Evolutionary conservation across 495 filamentous ascomycete genomes (phyloP).

Genomic region (Penicillium ucsense): DNA sequence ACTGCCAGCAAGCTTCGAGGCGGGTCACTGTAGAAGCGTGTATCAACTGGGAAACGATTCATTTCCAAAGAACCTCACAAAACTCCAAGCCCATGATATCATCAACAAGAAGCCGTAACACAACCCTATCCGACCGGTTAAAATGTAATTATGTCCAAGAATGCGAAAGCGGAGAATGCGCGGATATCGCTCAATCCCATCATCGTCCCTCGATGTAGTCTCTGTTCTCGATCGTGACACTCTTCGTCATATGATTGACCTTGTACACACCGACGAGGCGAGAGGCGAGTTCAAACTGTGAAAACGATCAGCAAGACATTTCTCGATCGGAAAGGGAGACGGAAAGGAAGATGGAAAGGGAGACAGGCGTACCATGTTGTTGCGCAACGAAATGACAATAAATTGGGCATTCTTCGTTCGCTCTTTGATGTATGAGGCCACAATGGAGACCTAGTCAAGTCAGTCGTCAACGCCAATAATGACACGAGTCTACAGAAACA

Average conservation of each 20-base stretch:
- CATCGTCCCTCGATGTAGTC: slow-evolving; percentile 59
- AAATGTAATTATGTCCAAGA: slow-evolving; percentile 8
- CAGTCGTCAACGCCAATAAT: slow-evolving; percentile 4
- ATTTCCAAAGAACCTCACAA: slow-evolving; percentile 8
- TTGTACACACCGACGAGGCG: slow-evolving; percentile 95
- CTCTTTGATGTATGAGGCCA: slow-evolving; percentile 97
- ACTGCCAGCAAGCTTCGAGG: no score
- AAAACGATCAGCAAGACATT: slow-evolving; percentile 7
- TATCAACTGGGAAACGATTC: slow-evolving; percentile 4
- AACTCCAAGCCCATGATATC: slow-evolving; percentile 22
- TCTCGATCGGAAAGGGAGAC: not conserved
- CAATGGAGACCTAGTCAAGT: slow-evolving; percentile 75
- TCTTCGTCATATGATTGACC: slow-evolving; percentile 99
- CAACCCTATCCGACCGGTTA: slow-evolving; percentile 13
- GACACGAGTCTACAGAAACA: not conserved
- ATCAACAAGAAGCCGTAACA: slow-evolving; percentile 12
- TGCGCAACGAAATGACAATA: slow-evolving; percentile 93
- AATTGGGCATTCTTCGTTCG: slow-evolving; percentile 98
- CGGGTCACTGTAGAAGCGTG: not conserved
- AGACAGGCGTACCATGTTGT: slow-evolving; percentile 67
- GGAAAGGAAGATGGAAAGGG: not conserved
- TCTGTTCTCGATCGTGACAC: slow-evolving; percentile 86
- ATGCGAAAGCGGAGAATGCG: slow-evolving; percentile 12
- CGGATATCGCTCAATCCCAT: slow-evolving; percentile 9
- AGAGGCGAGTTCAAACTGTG: slow-evolving; percentile 80